Percentiles rank a stretch among this genome's conserved stretches.
Conservation (phyloP, 2,329 filamentous ascomycete species). For the Paramyrothecium sp. region DNA sequence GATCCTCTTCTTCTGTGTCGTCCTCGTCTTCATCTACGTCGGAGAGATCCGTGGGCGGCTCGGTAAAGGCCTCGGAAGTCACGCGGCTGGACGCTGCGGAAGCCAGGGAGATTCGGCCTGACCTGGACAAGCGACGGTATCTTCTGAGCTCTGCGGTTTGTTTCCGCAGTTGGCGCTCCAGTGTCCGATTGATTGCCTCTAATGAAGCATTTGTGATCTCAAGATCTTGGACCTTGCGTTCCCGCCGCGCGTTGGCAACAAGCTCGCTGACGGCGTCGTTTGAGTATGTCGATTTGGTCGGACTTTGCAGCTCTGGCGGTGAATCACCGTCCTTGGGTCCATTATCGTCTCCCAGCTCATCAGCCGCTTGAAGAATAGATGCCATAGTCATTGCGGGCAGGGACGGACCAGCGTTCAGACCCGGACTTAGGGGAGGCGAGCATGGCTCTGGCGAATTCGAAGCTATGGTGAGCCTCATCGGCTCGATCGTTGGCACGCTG, state of each 20-base stretch:
- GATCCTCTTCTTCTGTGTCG: constrained; percentile 41
- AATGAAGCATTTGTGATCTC: constrained; percentile 96
- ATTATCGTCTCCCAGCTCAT: constrained; percentile 42
- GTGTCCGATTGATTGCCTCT: constrained; percentile 88
- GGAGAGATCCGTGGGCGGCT: constrained; percentile 42
- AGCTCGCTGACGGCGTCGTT: constrained; percentile 69
- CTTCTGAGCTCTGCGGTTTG: constrained; percentile 85
- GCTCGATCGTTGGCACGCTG: constrained; percentile 35
- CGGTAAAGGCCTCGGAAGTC: constrained; percentile 41
- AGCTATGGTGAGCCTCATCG: constrained; percentile 30
- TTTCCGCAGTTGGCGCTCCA: constrained; percentile 88
- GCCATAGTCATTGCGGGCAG: constrained; percentile 47
- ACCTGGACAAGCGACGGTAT: constrained; percentile 80
- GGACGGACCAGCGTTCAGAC: constrained; percentile 29
- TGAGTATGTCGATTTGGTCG: constrained; percentile 53
- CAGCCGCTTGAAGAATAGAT: constrained; percentile 54
- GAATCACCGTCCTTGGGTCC: constrained; percentile 24
- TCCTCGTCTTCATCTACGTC: constrained; percentile 46
- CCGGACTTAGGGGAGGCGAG: constrained; percentile 27
- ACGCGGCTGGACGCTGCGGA: constrained; percentile 45
- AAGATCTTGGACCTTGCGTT: constrained; percentile 92
- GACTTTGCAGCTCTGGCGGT: constrained; percentile 47
- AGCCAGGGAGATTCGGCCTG: constrained; percentile 68
- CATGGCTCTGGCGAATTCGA: constrained; percentile 20
- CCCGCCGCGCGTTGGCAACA: constrained; percentile 83